Conservation (phyloP, 495 filamentous ascomycete genomes). For the Lophiotrema nucula region DNA sequence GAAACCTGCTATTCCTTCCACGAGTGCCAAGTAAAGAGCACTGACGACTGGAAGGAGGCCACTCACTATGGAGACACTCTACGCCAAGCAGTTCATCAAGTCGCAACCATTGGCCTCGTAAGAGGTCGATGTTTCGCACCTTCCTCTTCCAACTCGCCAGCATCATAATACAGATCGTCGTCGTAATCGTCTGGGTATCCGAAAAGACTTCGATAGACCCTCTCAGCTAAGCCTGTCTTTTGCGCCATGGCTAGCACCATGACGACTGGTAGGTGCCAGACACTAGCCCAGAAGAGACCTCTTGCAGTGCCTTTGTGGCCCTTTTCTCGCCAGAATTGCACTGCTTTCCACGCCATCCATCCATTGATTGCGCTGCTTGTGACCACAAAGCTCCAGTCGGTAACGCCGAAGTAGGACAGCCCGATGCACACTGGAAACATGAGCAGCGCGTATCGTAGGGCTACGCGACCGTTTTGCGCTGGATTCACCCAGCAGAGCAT, state of each 20-base stretch:
- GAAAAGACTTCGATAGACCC: slow-evolving; percentile 69
- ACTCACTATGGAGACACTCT: too few species aligned
- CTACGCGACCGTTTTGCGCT: slow-evolving; percentile 76
- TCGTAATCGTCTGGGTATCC: slow-evolving; percentile 52
- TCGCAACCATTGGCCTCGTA: too few species aligned
- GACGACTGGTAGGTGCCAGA: slow-evolving; percentile 91
- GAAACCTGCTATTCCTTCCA: neutral
- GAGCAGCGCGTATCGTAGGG: slow-evolving; percentile 79
- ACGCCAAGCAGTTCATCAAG: too few species aligned
- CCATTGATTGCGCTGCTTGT: slow-evolving; percentile 79
- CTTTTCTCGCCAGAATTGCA: slow-evolving; percentile 74
- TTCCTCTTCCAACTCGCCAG: slow-evolving; percentile 26
- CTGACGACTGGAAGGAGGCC: neutral
- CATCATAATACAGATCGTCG: slow-evolving; percentile 46
- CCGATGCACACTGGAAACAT: slow-evolving; percentile 87
- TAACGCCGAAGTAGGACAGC: slow-evolving; percentile 76
- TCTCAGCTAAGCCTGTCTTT: slow-evolving; percentile 91
- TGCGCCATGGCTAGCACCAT: slow-evolving; percentile 88
- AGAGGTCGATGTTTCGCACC: too few species aligned
- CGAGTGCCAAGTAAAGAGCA: neutral
- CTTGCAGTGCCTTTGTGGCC: slow-evolving; percentile 79
- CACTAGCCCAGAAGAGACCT: slow-evolving; percentile 92
- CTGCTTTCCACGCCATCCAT: slow-evolving; percentile 82
- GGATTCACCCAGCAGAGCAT: slow-evolving; percentile 93
- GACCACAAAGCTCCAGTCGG: slow-evolving; percentile 81